Evolutionary conservation across 1,139 yeast species (phyloP).

Genomic region (Taphrina confusa): DNA sequence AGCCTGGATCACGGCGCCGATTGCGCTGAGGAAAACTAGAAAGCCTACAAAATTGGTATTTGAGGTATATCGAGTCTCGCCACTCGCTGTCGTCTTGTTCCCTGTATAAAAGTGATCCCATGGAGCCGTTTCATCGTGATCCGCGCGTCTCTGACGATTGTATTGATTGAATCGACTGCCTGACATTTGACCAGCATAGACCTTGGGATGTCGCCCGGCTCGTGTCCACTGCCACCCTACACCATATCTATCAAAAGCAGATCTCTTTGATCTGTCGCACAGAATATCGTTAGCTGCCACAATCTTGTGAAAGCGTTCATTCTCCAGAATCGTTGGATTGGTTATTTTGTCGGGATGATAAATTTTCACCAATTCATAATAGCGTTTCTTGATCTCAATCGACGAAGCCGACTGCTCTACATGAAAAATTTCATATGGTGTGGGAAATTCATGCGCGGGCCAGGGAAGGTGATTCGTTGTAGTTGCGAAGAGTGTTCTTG

Average conservation of each 20-base stretch:
- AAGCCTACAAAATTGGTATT: slow-evolving; percentile 31
- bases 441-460: slow-evolving; percentile 36
- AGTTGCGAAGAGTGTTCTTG: slow-evolving; percentile 6
- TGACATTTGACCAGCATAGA: slow-evolving; percentile 23
- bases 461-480: slow-evolving; percentile 16
- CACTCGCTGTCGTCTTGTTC: not conserved
- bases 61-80: slow-evolving; percentile 23
- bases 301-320: slow-evolving; percentile 64
- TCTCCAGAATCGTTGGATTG: slow-evolving; percentile 37
- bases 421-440: slow-evolving; percentile 75
- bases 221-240: slow-evolving; percentile 40
- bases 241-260: slow-evolving; percentile 50
- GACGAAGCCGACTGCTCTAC: slow-evolving; percentile 50
- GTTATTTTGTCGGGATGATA: slow-evolving; percentile 75
- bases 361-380: slow-evolving; percentile 67
- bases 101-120: slow-evolving; percentile 32
- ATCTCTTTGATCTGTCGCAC: slow-evolving; percentile 56
- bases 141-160: slow-evolving; percentile 21
- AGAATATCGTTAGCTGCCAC: slow-evolving; percentile 74
- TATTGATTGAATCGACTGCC: slow-evolving; percentile 26
- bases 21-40: slow-evolving; percentile 29
- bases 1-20: slow-evolving; percentile 32
- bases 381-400: slow-evolving; percentile 55
- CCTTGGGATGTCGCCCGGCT: slow-evolving; percentile 8
- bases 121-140: slow-evolving; percentile 27